Percentiles rank a stretch among this genome's conserved stretches.
Conservation (phyloP, 1,139 yeast species). For the Magnusiomyces paraingens region DNA sequence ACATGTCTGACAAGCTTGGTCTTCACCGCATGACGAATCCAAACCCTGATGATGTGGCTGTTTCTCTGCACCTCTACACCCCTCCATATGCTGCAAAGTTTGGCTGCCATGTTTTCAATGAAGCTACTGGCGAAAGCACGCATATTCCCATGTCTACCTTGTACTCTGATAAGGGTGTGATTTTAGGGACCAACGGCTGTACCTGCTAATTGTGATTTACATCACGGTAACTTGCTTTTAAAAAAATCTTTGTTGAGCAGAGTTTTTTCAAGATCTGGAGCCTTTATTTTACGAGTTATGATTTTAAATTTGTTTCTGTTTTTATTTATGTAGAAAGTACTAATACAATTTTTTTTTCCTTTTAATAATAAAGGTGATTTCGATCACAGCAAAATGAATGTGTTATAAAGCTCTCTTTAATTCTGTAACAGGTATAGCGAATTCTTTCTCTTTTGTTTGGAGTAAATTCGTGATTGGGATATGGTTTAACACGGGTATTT, state of each 20-base stretch:
- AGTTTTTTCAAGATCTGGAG: too few species aligned
- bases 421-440: not conserved
- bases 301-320: too few species aligned
- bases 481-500: not conserved
- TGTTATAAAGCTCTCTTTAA: not conserved
- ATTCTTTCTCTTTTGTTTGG: not conserved
- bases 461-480: not conserved
- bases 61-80: slow-evolving; percentile 66
- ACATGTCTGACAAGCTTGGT: slow-evolving; percentile 62
- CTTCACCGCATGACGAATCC: slow-evolving; percentile 60
- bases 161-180: slow-evolving; percentile 56
- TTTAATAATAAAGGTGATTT: not conserved
- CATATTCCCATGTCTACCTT: slow-evolving; percentile 57
- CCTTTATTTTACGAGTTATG: too few species aligned
- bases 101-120: slow-evolving; percentile 60
- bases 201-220: not conserved
- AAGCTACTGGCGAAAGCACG: slow-evolving; percentile 45
- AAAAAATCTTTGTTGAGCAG: too few species aligned
- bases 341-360: not conserved
- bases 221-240: not conserved
- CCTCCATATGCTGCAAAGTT: slow-evolving; percentile 68
- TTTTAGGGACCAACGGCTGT: not conserved
- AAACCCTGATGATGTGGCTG: slow-evolving; percentile 43
- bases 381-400: not conserved
- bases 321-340: too few species aligned